Base-by-base conservation (phyloP, 2,329 filamentous ascomycete genomes). In the Neophaeococcomyces mojaviensis region DNA sequence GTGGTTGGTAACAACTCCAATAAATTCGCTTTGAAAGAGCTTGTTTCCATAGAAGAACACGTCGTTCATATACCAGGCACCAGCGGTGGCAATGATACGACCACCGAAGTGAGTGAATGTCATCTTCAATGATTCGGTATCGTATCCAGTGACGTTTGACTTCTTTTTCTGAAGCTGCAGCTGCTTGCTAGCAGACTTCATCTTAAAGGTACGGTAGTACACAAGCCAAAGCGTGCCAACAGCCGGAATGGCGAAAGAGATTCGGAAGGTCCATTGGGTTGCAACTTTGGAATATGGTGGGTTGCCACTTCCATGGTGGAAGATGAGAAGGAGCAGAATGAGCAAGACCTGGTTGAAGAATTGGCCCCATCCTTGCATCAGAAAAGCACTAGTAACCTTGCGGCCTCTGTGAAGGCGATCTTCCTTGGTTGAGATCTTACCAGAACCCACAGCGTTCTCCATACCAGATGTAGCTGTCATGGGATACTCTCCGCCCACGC, bases 1-100 rank as follows among this genome's bases (percentile, higher is more conserved):
- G 54, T 76, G 68, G 44, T 80, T 75, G 45, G 82, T 85, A 56
- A 96, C 82, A 61, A 92, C 84, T 26, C 71, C 72, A 68, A 96
- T 95, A 70, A 96, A 96, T 63, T 90, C 79, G 52, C 78, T 79
- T 70, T 95, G 89, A 78, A 96, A 96, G 44, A 96, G 82, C 77
- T 95, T 96, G 82, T 95, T 96, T 58, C 90, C 90, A 72, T 97
- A 97, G 74, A 97, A 97, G 77, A 97, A 96, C 55, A 97, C 84
- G 61, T 97, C 90, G 67, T 97, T 97, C 71, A 83, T 86, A 68
- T 90, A 97, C 90, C 90, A 97, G 30, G 82, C 79, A 47, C 86
- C 86, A 9, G 89, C 82, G 16, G 90, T 96, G 40, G 90, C 90
- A 16, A 95, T 61, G 19, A 97, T 70, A 56, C 90, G 88, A 43